These are phyloP conservation scores for Backusella tuberculispora DNA, from an alignment of 192 early-diverging fungal species.

Conservation along the genomic window DNA sequence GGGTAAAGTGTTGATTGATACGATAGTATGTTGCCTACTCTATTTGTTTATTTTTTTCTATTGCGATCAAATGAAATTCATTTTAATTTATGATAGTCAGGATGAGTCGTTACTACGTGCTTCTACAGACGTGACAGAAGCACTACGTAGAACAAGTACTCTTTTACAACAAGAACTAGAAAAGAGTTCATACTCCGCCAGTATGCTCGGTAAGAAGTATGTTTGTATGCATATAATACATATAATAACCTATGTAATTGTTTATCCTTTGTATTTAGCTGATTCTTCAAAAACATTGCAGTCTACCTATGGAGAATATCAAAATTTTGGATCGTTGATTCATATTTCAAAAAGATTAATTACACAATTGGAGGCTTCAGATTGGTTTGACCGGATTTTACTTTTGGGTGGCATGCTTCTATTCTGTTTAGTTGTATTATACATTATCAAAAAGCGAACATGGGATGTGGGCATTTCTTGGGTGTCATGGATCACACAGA, in stretches of 20 bases:
- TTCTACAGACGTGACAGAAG: conserved; percentile 60
- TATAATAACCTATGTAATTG: neutral
- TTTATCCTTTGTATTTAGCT: conserved; percentile 34
- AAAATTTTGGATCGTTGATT: conserved; percentile 54
- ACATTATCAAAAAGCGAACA: conserved; percentile 65
- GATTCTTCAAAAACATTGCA: conserved; percentile 61
- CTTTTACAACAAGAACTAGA: conserved; percentile 72
- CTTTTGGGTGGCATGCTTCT: conserved; percentile 64
- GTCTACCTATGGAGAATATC: conserved; percentile 58
- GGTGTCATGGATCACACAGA: conserved; percentile 27
- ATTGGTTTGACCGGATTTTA: conserved; percentile 68
- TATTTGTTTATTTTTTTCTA: neutral
- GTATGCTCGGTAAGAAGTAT: conserved; percentile 50
- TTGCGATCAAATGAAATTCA: neutral
- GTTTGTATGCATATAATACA: neutral
- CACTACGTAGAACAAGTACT: conserved; percentile 58
- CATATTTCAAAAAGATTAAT: conserved; percentile 61
- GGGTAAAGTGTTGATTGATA: conserved; percentile 21
- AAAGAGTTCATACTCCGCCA: conserved; percentile 58
- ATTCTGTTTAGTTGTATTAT: conserved; percentile 62
- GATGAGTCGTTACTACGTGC: conserved; percentile 53
- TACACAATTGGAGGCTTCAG: conserved; percentile 66
- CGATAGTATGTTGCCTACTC: too few relatives aligned
- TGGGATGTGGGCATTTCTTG: conserved; percentile 57
- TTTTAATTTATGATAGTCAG: neutral